Conservation (phyloP, 805 yeast genomes). For the Zygosaccharomyces siamensis region DNA sequence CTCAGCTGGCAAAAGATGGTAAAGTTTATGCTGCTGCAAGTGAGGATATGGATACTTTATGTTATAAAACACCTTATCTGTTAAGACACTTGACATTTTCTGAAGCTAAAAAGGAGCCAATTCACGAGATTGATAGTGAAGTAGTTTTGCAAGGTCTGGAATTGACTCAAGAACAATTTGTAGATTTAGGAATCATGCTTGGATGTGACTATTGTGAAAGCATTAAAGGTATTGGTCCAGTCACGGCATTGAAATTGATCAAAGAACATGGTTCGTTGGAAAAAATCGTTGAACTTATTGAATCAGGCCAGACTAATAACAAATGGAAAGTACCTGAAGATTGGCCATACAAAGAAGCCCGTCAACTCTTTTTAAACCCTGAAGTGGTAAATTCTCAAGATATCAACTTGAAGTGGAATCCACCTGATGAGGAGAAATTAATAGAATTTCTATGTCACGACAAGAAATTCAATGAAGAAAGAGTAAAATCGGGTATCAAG, state of each 20-base stretch:
- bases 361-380: conserved; percentile 77
- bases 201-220: conserved; percentile 99
- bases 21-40: conserved; percentile 96
- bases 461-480: conserved; percentile 89
- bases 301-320: conserved; percentile 40
- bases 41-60: conserved; percentile 97
- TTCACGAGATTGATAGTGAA: conserved; percentile 70
- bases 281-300: conserved; percentile 61
- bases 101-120: conserved; percentile 89
- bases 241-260: conserved; percentile 83
- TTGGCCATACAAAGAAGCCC: conserved; percentile 89
- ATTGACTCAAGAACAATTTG: conserved; percentile 66
- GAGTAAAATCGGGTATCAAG: conserved; percentile 82
- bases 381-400: conserved; percentile 64
- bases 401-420: conserved; percentile 74
- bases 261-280: conserved; percentile 82
- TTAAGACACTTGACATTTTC: conserved; percentile 89
- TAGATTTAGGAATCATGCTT: conserved; percentile 85
- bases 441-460: conserved; percentile 77
- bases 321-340: conserved; percentile 87
- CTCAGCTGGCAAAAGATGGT: conserved; percentile 81
- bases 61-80: conserved; percentile 80
- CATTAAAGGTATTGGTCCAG: conserved; percentile 93
- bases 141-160: conserved; percentile 72
- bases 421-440: conserved; percentile 82